phyloP scores from a whole-genome alignment of 306 rosid genomes.

The Cucurbita argyrosperma region DNA sequence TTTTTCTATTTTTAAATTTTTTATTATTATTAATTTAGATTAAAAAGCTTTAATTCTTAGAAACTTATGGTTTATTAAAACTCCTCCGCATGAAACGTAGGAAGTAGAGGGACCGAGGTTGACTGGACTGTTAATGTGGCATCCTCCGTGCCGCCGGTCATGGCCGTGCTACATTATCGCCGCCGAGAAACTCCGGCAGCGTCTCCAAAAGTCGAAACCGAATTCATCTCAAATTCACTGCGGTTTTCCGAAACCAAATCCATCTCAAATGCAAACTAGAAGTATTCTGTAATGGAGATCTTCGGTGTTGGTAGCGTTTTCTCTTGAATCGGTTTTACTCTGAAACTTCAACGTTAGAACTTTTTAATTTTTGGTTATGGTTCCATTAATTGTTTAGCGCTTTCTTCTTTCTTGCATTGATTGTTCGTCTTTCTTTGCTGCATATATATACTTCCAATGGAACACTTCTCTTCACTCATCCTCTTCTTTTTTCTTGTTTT shows the following conservation, averaged over 20 bases:
- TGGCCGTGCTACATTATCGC: not conserved
- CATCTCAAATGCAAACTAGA: not conserved
- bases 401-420: not conserved
- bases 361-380: not conserved
- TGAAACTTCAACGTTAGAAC: not conserved
- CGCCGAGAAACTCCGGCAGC: not conserved
- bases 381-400: not conserved
- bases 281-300: not conserved
- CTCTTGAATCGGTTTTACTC: not conserved
- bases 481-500: not conserved
- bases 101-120: not conserved
- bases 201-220: not conserved
- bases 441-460: not conserved
- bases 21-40: too few relatives aligned
- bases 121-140: not conserved
- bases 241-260: not conserved
- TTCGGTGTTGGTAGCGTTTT: not conserved
- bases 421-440: not conserved
- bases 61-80: too few relatives aligned
- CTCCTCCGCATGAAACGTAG: not conserved
- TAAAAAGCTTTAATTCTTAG: too few relatives aligned
- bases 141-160: not conserved
- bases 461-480: not conserved
- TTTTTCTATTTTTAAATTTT: too few relatives aligned
- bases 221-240: not conserved